Conservation (phyloP, 805 yeast genomes). For the baker's yeast (Saccharomyces cerevisiae) region DNA sequence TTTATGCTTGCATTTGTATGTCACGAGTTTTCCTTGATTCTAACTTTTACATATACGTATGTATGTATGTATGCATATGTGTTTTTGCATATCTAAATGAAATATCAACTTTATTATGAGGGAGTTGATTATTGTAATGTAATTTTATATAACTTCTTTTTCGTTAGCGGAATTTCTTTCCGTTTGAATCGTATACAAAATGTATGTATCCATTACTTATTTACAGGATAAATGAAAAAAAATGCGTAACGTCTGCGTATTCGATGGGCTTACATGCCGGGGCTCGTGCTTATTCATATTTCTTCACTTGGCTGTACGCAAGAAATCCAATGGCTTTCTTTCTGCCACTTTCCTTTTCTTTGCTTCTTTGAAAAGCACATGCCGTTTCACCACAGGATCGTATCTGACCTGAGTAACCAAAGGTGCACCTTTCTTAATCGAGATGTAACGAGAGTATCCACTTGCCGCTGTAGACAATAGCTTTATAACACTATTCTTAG, state of each 20-base stretch:
- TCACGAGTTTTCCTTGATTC: not conserved
- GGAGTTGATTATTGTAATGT: not conserved
- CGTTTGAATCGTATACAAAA: not conserved
- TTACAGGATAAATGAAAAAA: not conserved
- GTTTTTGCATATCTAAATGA: not conserved
- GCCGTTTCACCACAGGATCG: conserved; percentile 83
- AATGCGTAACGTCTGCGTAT: not conserved
- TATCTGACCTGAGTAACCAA: conserved; percentile 74
- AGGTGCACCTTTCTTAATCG: conserved; percentile 75
- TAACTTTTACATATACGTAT: not conserved
- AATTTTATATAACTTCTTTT: not conserved
- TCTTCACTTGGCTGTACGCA: conserved; percentile 27
- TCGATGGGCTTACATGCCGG: not conserved
- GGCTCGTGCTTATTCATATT: not conserved
- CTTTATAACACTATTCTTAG: conserved; percentile 75
- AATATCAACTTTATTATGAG: not conserved
- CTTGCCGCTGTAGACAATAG: conserved; percentile 85
- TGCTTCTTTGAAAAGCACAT: conserved; percentile 81
- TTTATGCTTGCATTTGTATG: not conserved
- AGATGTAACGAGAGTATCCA: conserved; percentile 74
- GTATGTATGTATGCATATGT: not conserved
- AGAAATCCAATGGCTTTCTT: conserved; percentile 40
- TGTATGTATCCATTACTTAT: not conserved
- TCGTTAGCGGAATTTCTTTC: not conserved
- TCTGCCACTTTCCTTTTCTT: conserved; percentile 75